Conservation (phyloP, 768 basidiomycete species). For the Trametes meyenii region DNA sequence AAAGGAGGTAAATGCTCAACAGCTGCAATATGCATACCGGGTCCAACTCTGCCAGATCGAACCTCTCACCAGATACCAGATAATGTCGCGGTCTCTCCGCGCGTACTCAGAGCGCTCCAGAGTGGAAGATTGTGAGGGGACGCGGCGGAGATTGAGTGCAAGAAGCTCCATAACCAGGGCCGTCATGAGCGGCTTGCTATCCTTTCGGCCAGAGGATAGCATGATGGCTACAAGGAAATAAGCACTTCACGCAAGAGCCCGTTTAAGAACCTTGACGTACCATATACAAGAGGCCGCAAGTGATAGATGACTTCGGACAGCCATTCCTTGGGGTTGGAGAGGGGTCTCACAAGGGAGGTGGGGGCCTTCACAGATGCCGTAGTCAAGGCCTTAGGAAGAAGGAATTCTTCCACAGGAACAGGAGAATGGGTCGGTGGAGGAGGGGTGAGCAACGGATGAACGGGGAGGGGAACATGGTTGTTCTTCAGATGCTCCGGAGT, state of each 20-base stretch:
- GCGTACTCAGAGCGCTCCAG: slow-evolving; percentile 82
- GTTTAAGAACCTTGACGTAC: slow-evolving; percentile 40
- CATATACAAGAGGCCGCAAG: slow-evolving; percentile 76
- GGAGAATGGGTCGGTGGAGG: slow-evolving; percentile 55
- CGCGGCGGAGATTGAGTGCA: slow-evolving; percentile 73
- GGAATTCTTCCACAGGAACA: slow-evolving; percentile 72
- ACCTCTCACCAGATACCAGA: slow-evolving; percentile 86
- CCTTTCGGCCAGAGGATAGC: slow-evolving; percentile 44
- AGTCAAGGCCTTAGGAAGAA: slow-evolving; percentile 80
- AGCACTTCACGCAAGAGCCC: background rate
- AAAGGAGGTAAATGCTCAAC: background rate
- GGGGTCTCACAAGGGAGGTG: slow-evolving; percentile 60
- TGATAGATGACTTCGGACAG: slow-evolving; percentile 71
- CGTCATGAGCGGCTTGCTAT: slow-evolving; percentile 65
- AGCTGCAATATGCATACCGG: slow-evolving; percentile 43
- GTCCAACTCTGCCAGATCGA: slow-evolving; percentile 84
- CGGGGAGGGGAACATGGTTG: slow-evolving; percentile 68
- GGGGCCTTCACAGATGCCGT: slow-evolving; percentile 74
- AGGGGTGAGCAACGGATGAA: slow-evolving; percentile 60
- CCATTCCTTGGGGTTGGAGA: slow-evolving; percentile 74
- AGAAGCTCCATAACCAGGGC: slow-evolving; percentile 72
- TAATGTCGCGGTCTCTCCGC: slow-evolving; percentile 75
- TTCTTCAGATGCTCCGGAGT: slow-evolving; percentile 84
- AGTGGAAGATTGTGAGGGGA: slow-evolving; percentile 58
- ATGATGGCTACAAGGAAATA: slow-evolving; percentile 34